These are phyloP conservation scores for Amphichorda felina DNA, from an alignment of 2,329 filamentous ascomycete species.

Conservation along the genomic window DNA sequence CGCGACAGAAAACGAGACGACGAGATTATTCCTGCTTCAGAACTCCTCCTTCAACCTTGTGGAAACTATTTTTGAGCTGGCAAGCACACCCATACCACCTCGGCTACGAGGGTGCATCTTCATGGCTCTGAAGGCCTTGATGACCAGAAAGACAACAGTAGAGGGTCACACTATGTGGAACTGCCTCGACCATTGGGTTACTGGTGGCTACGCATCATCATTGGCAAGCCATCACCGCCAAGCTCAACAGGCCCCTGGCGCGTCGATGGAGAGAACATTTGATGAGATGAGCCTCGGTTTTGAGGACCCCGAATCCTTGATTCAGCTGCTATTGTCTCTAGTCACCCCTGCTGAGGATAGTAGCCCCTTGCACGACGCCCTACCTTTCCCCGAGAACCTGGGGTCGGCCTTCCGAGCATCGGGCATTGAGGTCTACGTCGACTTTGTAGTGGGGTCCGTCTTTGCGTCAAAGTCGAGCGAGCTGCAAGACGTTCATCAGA, in stretches of 20 bases:
- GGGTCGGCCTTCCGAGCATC: constrained; percentile 64
- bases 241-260: constrained; percentile 19
- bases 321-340: constrained; percentile 63
- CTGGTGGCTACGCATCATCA: constrained; percentile 38
- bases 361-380: constrained; percentile 53
- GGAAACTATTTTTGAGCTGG: constrained; percentile 65
- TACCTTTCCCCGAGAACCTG: constrained; percentile 81
- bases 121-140: constrained; percentile 60
- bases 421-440: constrained; percentile 85
- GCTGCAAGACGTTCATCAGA: constrained; percentile 53
- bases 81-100: constrained; percentile 63
- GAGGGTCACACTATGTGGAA: constrained; percentile 69
- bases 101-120: constrained; percentile 78
- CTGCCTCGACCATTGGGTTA: constrained; percentile 69
- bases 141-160: constrained; percentile 58
- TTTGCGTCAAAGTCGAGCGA: constrained; percentile 58
- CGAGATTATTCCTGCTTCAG: constrained; percentile 63
- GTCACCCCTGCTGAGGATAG: constrained; percentile 53
- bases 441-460: constrained; percentile 75
- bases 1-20: constrained; percentile 58
- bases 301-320: constrained; percentile 76
- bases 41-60: constrained; percentile 55
- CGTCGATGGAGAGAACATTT: constrained; percentile 53
- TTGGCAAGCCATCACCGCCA: constrained; percentile 19
- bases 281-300: constrained; percentile 66